Conservation (phyloP, 1,139 yeast species). For the Geotrichum aggregatum region DNA sequence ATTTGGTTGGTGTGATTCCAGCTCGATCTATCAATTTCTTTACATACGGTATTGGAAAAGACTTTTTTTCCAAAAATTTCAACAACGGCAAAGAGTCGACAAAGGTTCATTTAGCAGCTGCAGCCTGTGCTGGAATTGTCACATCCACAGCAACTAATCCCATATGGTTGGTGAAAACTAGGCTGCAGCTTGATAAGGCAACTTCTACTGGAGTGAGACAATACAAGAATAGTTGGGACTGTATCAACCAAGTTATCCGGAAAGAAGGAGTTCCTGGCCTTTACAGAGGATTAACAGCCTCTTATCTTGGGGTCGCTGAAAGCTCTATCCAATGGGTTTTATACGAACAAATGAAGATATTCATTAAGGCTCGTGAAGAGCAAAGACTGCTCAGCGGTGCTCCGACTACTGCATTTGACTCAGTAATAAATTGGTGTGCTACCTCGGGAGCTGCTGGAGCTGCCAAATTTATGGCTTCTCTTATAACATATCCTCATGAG, state of each 20-base stretch:
- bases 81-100: conserved; percentile 75
- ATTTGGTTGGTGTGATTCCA: conserved; percentile 96
- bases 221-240: conserved; percentile 83
- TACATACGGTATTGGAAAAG: conserved; percentile 91
- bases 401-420: conserved; percentile 52
- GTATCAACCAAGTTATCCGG: conserved; percentile 62
- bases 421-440: conserved; percentile 84
- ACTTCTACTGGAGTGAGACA: conserved; percentile 48
- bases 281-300: conserved; percentile 87
- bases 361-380: conserved; percentile 55
- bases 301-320: conserved; percentile 90
- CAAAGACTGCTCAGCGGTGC: conserved; percentile 43
- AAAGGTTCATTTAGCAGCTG: conserved; percentile 80
- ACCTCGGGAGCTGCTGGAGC: conserved; percentile 97
- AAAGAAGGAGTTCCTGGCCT: conserved; percentile 78
- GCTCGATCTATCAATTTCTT: conserved; percentile 95
- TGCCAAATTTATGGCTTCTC: conserved; percentile 89
- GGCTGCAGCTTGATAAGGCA: conserved; percentile 79
- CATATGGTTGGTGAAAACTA: conserved; percentile 95
- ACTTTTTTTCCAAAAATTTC: conserved; percentile 57
- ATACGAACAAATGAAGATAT: conserved; percentile 86
- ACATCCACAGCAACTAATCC: conserved; percentile 99
- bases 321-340: conserved; percentile 95
- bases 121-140: conserved; percentile 90
- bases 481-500: conserved; percentile 95